Evolutionary conservation across 441 rosid species (phyloP).

Genomic region (Pelargonium australe): DNA sequence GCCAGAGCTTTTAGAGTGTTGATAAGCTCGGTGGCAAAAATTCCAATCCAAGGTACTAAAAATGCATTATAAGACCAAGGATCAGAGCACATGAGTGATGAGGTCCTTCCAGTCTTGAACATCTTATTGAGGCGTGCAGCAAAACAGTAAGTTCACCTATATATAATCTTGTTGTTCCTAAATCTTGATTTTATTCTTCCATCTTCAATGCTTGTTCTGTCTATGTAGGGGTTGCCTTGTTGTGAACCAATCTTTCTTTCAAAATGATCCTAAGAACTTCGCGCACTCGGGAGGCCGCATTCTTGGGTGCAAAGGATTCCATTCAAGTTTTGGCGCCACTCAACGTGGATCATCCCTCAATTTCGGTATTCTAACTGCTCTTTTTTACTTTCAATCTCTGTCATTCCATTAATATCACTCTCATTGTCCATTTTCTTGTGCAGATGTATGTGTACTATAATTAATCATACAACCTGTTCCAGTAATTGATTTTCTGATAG

Average conservation of each 20-base stretch:
- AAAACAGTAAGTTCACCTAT: conserved; percentile 38
- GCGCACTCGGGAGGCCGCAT: conserved; percentile 49
- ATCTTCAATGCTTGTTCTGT: neutral
- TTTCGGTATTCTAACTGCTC: conserved; percentile 29
- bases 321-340: conserved; percentile 64
- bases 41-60: conserved; percentile 45
- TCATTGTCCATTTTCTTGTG: neutral
- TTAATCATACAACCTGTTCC: conserved; percentile 50
- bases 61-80: conserved; percentile 47
- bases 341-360: conserved; percentile 61
- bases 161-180: neutral
- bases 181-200: neutral
- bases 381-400: neutral
- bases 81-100: conserved; percentile 33
- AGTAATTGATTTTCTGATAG: conserved; percentile 38
- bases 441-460: conserved; percentile 51
- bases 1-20: conserved; percentile 41
- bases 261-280: conserved; percentile 33
- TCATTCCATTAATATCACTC: too few relatives aligned
- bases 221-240: conserved; percentile 36
- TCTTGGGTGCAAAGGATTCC: conserved; percentile 61
- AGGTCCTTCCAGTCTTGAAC: conserved; percentile 46
- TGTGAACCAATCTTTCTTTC: conserved; percentile 50
- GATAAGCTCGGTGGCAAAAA: conserved; percentile 44
- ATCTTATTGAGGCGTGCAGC: conserved; percentile 46